Evolutionary conservation across 2,329 filamentous ascomycete genomes (phyloP), one percentile per base, ranked within the genome.

Genomic region (Aspergillus sp.): DNA sequence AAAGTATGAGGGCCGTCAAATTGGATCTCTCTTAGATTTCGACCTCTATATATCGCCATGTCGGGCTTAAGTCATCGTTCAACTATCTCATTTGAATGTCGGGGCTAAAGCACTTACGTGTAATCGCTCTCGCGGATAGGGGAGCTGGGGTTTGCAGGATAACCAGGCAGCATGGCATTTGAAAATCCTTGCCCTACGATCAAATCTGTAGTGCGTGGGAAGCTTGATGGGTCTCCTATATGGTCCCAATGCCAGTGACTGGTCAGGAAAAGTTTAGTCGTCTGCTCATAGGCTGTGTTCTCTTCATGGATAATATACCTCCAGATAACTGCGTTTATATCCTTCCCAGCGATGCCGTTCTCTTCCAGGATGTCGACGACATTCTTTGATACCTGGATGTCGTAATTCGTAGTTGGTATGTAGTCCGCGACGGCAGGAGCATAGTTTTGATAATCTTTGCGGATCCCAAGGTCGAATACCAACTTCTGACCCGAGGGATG

Each of bases 391-490:
- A 66, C 61, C 44, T 54, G 50, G 21, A 65, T 40, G 36, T 55
- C 1, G 45, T 44, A 53, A 16, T 53, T 50, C 1, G 57, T 58
- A 14, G 57, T 57, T 13, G 54, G 54, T 11, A 60, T 54, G 38
- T 55, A 58, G 5, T 59, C 32, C 7, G 56, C 55, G 13, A 64
- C 53, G 29, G 52, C 51, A 1, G 64, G 63, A 1, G 65, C 51
- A 19, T 62, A 60, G 23, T 63, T 66, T 47, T 66, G 55, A 38
- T 59, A 66, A 34, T 68, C 67, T 21, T 64, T 67, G 45, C 64
- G 64, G 11, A 70, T 56, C 2, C 67, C 66, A 4, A 72, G 59
- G 45, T 72, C 68, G 50, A 69, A 71, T 0, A 68, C 45, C 3
- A 65, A 19, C 14, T 52, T 61, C 21, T 56, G 43, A 14, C 54